Base-by-base conservation (phyloP, 2,329 filamentous ascomycete species). In the Drechslera avenae region DNA sequence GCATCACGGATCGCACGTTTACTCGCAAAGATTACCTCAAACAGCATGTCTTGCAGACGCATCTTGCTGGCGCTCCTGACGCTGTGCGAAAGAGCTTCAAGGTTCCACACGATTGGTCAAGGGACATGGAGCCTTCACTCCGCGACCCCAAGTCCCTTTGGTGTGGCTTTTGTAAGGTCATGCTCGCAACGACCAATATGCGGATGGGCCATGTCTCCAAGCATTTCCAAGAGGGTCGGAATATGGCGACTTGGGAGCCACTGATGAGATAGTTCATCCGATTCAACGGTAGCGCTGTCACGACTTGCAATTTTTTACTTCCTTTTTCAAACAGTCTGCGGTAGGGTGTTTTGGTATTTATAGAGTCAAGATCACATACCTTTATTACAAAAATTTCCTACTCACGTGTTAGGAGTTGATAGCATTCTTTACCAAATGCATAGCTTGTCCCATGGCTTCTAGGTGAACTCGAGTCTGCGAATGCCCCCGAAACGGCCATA, bases 121-220 rank as follows among this genome's bases (percentile, higher is more conserved):
- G 26, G 10, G 35, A 23, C 0, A 28, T 50, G 1, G 46, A 46
- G 4, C n/a, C 16, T 1, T 18, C 32, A 3, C 5, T 39, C 2
- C 18, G 32, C 8, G 44, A 47, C 13, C 52, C 45, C 23, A 39
- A 52, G 2, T 48, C 57, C 2, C 17, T 51, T 12, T 62, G 57
- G 61, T 64, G 61, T 33, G 59, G 61, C 5, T 62, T 62, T 16
- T 64, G 59, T 37, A 7, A 30, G 3, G 2, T n/a, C 1, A 23
- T 28, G 3, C 17, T 54, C 5, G 33, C 45, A 2, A 53, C 54
- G 1, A 46, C 40, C 3, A 10, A 37, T 13, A 1, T 21, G 13
- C 46, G 61, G 10, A 58, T 60, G 57, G 21, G 52, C 2, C 57
- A 63, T 32, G 53, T 63, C 3, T 52, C 50, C 10, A 13, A 50